phyloP scores from a whole-genome alignment of 495 filamentous ascomycete genomes.

The Hypoxylon intermedium region DNA sequence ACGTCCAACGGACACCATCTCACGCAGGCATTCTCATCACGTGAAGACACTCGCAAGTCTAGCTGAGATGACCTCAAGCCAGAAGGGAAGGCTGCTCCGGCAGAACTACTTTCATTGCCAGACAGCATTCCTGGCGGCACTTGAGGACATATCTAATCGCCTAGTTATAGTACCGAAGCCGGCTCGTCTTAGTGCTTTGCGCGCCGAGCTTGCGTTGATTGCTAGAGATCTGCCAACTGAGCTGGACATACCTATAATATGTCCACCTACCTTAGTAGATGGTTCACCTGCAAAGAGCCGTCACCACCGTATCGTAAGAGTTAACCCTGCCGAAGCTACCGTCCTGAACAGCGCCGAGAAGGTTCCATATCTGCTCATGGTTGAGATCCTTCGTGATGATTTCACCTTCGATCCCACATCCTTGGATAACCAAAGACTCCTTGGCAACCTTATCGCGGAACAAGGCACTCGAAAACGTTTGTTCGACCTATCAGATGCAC shows the following conservation, averaged over 20 bases:
- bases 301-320: constrained; percentile 76
- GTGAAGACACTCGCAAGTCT: constrained; percentile 57
- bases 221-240: constrained; percentile 76
- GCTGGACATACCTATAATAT: constrained; percentile 78
- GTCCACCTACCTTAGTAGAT: constrained; percentile 70
- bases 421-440: constrained; percentile 66
- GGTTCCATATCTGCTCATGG: constrained; percentile 78
- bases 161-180: constrained; percentile 76
- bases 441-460: constrained; percentile 66
- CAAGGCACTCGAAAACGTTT: constrained; percentile 67
- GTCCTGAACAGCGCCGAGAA: constrained; percentile 81
- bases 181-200: constrained; percentile 74
- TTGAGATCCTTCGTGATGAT: constrained; percentile 75
- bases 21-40: constrained; percentile 57
- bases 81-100: constrained; percentile 68
- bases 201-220: constrained; percentile 76
- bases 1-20: constrained; percentile 56
- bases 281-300: constrained; percentile 67
- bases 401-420: constrained; percentile 76
- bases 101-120: constrained; percentile 78
- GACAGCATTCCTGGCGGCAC: constrained; percentile 72
- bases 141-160: constrained; percentile 79
- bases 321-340: constrained; percentile 79
- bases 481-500: constrained; percentile 67
- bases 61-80: constrained; percentile 58